Evolutionary conservation across 1,139 yeast genomes (phyloP), one percentile per base, ranked within the genome.

Genomic region (Hemisphaericaspora xylanilytica): DNA sequence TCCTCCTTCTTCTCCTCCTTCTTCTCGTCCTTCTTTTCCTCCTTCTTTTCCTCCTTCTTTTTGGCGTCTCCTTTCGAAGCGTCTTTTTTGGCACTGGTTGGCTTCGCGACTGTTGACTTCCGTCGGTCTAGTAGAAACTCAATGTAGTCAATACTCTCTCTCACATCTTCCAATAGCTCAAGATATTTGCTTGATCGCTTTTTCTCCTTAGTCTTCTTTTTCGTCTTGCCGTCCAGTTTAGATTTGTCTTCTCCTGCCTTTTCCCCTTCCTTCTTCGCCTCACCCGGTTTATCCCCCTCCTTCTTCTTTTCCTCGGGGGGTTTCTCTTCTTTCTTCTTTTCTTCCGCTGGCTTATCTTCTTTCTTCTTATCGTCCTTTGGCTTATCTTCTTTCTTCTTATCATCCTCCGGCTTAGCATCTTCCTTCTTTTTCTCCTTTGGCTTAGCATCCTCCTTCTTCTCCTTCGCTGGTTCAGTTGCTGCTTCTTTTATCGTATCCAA

Each of bases 231-330:
- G 5, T 25, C 28, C 15, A 10, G 28, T 25, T 25, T 25, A n/a
- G 28, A 17, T 33, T 33, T 27, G 7, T 25, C 20, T 13, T 30
- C 12, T n/a, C 30, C 35, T 30, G 31, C 31, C 21, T 24, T 24
- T 12, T 24, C 12, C 11, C 11, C 26, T 9, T 24, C 26, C 4
- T 7, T 7, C 5, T 24, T 24, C 4, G 8, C 26, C 11, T 24
- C 12, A 9, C 11, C 11, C 5, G 26, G 26, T 4, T 24, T 24
- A 9, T 7, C 28, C 13, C 13, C 28, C 5, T 25, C 15, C 14
- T 25, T 25, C 14, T 12, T 25, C 15, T 25, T 15, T 10, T 25
- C 15, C 3, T 5, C 15, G n/a, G n/a, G n/a, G n/a, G n/a, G n/a
- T n/a, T n/a, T n/a, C 10, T 12, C 9, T 5, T 25, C 9, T 12